These are phyloP conservation scores for Fusarium transvaalense DNA, from an alignment of 2,329 filamentous ascomycete species.

Conservation along the genomic window DNA sequence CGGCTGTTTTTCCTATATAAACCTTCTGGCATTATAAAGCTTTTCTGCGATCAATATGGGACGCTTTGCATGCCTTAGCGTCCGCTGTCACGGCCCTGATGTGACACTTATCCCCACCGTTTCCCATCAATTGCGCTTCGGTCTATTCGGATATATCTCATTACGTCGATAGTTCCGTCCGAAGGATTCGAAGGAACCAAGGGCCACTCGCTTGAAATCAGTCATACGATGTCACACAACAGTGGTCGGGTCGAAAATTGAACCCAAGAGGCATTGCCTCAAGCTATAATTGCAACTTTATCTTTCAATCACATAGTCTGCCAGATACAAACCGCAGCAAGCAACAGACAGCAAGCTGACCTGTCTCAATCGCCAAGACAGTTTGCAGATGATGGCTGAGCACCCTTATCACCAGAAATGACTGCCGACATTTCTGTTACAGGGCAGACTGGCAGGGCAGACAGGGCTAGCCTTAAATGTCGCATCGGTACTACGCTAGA, in stretches of 20 bases:
- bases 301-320: not conserved
- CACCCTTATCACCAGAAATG: not conserved
- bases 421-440: not conserved
- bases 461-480: constrained; percentile 11
- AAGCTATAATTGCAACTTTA: not conserved
- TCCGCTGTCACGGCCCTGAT: not conserved
- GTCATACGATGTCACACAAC: not conserved
- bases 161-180: not conserved
- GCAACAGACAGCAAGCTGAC: too few species aligned
- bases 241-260: not conserved
- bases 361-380: not conserved
- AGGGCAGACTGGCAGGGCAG: not conserved
- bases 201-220: not conserved
- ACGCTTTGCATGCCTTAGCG: not conserved
- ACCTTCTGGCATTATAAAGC: too few species aligned
- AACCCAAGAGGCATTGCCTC: not conserved
- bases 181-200: not conserved
- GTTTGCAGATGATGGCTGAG: not conserved
- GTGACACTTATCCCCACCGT: not conserved
- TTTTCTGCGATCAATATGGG: too few species aligned
- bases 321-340: not conserved
- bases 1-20: too few species aligned
- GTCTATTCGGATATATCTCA: not conserved
- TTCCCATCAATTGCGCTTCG: not conserved
- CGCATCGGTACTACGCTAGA: not conserved